Evolutionary conservation across 495 filamentous ascomycete species (phyloP).

Genomic region (Penicillium daleae): DNA sequence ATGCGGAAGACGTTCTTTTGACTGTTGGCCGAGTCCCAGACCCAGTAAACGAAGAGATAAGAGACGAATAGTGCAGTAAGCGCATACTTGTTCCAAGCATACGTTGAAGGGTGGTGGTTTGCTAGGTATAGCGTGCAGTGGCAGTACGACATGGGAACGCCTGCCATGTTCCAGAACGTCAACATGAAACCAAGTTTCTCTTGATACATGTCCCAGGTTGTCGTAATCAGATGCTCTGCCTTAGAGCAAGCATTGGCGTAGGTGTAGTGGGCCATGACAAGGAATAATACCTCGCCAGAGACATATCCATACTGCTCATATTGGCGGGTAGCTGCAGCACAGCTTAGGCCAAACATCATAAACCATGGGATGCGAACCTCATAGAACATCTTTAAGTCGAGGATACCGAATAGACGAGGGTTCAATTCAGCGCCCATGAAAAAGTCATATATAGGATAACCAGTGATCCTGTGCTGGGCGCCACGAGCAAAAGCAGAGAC

Average conservation of each 20-base stretch:
- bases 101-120: conserved; percentile 76
- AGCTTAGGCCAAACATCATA: conserved; percentile 78
- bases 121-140: conserved; percentile 93
- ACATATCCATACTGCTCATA: conserved; percentile 88
- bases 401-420: conserved; percentile 80
- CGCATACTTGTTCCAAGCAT: conserved; percentile 69
- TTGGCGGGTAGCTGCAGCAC: conserved; percentile 79
- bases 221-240: conserved; percentile 90
- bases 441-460: conserved; percentile 92
- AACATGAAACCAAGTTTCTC: conserved; percentile 99
- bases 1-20: conserved; percentile 95
- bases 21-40: conserved; percentile 87
- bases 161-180: conserved; percentile 98
- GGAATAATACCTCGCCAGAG: conserved; percentile 78
- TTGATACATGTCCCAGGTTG: conserved; percentile 97
- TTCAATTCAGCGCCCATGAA: conserved; percentile 99
- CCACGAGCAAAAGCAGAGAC: conserved; percentile 76
- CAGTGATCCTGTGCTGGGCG: conserved; percentile 86
- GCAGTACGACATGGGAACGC: conserved; percentile 93
- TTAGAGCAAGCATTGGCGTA: conserved; percentile 96
- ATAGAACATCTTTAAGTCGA: conserved; percentile 99
- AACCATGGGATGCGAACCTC: conserved; percentile 96
- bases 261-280: conserved; percentile 87
- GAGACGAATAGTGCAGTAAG: conserved; percentile 61
- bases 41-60: conserved; percentile 86